Base-by-base conservation (phyloP, 2,329 filamentous ascomycete genomes). In the Magnaporthales sp. region DNA sequence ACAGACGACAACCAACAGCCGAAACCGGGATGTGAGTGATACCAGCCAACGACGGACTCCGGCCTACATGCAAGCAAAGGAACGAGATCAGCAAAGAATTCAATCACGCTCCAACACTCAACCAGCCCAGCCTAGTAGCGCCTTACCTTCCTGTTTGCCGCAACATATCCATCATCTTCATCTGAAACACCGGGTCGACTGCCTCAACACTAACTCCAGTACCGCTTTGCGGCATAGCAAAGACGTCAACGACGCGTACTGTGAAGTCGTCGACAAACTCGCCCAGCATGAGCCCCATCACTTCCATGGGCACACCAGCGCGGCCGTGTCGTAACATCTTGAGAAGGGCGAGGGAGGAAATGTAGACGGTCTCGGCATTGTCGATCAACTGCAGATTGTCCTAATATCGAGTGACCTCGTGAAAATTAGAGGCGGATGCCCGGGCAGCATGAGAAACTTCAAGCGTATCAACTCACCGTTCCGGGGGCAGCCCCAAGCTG, bases 161-260 rank as follows among this genome's bases (percentile, higher is more conserved):
- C 77, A 99, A 83, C 95, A 99, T 98, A 77, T 99, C 95, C 95
- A 99, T 99, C 95, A 99, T 99, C 85, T 97, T 99, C 75, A 93
- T 97, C 82, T 99, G 95, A 79, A 99, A 99, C 38, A 99, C 95
- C 10, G 93, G 93, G 77, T 99, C 95, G 70, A 99, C 95, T 65
- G 95, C 96, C 80, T 99, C 95, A 74, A 99, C 95, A 79, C 92
- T 97, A 72, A 99, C 95, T 72, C 95, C 95, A 1, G 95, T 99
- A 80, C 95, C 95, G 73, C 93, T 97, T 78, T 99, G 95, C 24
- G 95, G 95, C 95, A 99, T 99, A 68, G 95, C 95, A 79, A 99
- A 99, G 30, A 99, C 95, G 79, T 99, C 95, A 71, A 98, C 94
- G 15, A 99, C 95, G 72, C 94, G 90, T 69, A 99, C 95, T 68